Evolutionary conservation across 345 rosid species (phyloP).

Genomic region (Capsella bursapastoris): DNA sequence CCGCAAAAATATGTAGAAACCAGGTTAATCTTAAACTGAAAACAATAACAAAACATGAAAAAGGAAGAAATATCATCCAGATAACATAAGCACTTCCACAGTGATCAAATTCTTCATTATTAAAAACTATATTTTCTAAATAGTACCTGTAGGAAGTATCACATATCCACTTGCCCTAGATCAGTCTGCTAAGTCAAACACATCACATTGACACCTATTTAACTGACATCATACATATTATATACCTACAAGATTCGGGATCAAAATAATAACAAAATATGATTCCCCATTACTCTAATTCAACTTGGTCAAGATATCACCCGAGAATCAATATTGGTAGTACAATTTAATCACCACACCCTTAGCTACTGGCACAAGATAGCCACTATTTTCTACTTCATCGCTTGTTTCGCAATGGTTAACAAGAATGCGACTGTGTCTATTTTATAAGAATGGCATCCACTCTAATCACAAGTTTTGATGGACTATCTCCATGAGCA

Average conservation of each 20-base stretch:
- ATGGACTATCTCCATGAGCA: neutral
- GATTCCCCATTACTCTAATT: neutral
- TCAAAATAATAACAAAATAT: neutral
- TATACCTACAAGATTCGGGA: slow-evolving; percentile 7
- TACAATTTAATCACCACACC: neutral
- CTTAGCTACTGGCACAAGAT: slow-evolving; percentile 3
- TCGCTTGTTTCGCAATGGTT: neutral
- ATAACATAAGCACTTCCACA: neutral
- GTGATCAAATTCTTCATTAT: slow-evolving; percentile 2
- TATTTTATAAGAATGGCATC: neutral
- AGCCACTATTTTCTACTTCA: slow-evolving; percentile 5
- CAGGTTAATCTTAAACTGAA: slow-evolving; percentile 33
- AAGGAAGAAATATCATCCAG: neutral
- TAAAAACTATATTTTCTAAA: slow-evolving; percentile 5
- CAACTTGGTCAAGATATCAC: neutral
- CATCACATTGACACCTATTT: slow-evolving; percentile 3
- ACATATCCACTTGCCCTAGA: slow-evolving; percentile 11
- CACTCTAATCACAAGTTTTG: neutral
- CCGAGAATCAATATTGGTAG: slow-evolving; percentile 14
- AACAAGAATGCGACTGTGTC: neutral
- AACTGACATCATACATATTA: slow-evolving; percentile 7
- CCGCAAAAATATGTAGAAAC: slow-evolving; percentile 70
- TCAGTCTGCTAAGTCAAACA: slow-evolving; percentile 12
- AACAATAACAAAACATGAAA: slow-evolving; percentile 16
- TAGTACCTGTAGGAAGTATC: slow-evolving; percentile 5